Conservation (phyloP, 495 filamentous ascomycete species). For the Neurospora tetrasperma region DNA sequence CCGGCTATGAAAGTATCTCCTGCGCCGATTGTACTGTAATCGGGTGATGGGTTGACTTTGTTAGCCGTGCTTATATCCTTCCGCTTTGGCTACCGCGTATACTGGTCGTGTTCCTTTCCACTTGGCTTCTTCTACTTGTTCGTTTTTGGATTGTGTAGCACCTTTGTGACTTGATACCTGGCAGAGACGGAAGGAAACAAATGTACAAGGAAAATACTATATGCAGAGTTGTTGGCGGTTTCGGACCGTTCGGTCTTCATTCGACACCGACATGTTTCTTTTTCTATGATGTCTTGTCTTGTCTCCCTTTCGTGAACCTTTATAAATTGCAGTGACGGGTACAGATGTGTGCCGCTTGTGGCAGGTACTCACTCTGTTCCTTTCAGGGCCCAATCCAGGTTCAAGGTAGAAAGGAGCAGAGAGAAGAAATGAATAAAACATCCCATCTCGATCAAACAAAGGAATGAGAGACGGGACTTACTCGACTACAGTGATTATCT, state of each 20-base stretch:
- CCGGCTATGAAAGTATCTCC: constrained; percentile 70
- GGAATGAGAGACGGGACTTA: constrained; percentile 33
- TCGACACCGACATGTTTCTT: background rate
- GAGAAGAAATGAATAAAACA: background rate
- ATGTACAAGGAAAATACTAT: background rate
- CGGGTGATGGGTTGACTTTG: constrained; percentile 5
- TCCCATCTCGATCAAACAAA: background rate
- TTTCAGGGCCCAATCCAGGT: background rate
- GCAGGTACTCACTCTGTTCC: background rate
- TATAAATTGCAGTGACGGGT: background rate
- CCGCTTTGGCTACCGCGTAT: background rate
- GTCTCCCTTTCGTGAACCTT: background rate
- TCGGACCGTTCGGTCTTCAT: background rate
- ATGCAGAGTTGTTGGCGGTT: background rate
- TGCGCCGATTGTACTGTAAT: constrained; percentile 52
- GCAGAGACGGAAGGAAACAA: too few relatives aligned
- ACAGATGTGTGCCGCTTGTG: background rate
- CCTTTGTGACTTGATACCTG: too few relatives aligned
- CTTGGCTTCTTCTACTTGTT: background rate
- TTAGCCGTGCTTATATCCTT: background rate
- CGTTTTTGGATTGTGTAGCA: too few relatives aligned
- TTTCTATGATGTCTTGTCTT: background rate
- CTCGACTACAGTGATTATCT: constrained; percentile 45
- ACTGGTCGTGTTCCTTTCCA: background rate
- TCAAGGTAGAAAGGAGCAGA: background rate